Percentiles rank a stretch among this genome's conserved stretches.
Conservation (phyloP, 148 eudicot genomes). For the Agrostemma githago region DNA sequence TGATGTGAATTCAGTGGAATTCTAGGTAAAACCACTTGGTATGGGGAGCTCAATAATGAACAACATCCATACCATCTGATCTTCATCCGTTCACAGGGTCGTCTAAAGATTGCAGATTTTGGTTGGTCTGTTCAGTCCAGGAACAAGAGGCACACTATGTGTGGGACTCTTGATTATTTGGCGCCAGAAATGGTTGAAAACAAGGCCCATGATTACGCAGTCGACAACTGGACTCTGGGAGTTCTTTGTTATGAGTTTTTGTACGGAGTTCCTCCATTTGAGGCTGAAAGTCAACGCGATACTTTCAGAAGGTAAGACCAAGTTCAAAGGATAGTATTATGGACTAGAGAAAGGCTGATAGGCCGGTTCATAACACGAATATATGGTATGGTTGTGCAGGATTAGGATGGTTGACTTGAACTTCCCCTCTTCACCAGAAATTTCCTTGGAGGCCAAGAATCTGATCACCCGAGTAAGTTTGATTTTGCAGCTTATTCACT, state of each 20-base stretch:
- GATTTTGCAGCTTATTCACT: background rate
- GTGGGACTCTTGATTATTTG: constrained; percentile 87
- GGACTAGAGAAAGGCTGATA: background rate
- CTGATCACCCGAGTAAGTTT: constrained; percentile 58
- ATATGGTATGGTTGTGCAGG: constrained; percentile 28
- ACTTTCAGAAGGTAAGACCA: constrained; percentile 59
- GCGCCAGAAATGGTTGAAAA: constrained; percentile 98
- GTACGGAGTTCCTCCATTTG: constrained; percentile 87
- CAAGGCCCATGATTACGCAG: constrained; percentile 80
- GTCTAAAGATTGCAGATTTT: constrained; percentile 83
- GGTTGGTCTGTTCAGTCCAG: constrained; percentile 90
- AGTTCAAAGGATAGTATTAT: background rate
- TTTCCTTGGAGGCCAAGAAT: constrained; percentile 66
- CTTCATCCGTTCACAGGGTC: constrained; percentile 40
- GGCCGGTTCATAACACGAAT: background rate
- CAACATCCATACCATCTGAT: background rate
- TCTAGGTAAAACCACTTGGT: background rate
- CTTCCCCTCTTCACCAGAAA: constrained; percentile 56
- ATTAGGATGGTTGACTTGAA: constrained; percentile 68
- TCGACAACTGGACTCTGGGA: constrained; percentile 91
- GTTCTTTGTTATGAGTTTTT: constrained; percentile 82
- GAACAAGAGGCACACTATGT: constrained; percentile 77
- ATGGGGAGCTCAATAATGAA: background rate
- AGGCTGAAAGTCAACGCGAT: constrained; percentile 72
- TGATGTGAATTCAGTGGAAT: background rate